Percentiles rank a stretch among this genome's conserved stretches.
phyloP scores from a whole-genome alignment of 306 rosid species.

The Purshia tridentata region DNA sequence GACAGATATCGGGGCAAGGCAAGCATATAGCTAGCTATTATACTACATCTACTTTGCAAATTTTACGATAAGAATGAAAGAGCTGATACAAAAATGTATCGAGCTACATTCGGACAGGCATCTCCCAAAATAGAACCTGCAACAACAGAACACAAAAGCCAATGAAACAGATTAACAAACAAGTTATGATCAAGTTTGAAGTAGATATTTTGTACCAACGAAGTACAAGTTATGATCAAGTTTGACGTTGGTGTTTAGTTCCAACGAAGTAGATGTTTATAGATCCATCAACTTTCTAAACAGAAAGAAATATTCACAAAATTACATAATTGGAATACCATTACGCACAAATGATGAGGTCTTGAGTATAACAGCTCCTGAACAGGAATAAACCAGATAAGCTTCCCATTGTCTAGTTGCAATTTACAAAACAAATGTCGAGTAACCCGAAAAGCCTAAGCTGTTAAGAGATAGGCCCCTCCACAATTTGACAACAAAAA shows the following conservation, averaged over 20 bases:
- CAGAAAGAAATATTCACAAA: not conserved
- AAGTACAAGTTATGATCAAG: not conserved
- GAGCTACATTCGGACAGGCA: not conserved
- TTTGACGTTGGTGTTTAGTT: too few species aligned
- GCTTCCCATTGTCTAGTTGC: not conserved
- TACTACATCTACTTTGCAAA: not conserved
- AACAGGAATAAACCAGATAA: conserved; percentile 5
- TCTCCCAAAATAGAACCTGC: conserved; percentile 4
- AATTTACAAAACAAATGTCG: not conserved
- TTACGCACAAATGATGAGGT: not conserved
- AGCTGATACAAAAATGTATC: not conserved
- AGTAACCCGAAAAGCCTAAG: conserved; percentile 9
- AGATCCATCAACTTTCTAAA: conserved; percentile 5
- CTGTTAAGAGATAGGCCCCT: not conserved
- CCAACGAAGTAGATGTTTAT: not conserved
- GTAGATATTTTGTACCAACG: not conserved
- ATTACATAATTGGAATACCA: not conserved
- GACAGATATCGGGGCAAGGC: not conserved
- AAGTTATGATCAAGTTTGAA: not conserved
- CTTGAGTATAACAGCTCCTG: not conserved
- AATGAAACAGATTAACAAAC: not conserved
- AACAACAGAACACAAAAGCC: not conserved
- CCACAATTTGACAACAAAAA: not conserved
- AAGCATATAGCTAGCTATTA: not conserved
- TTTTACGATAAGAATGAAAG: not conserved